Conservation (phyloP, 495 filamentous ascomycete species). For the Xylaria flabelliformis region DNA sequence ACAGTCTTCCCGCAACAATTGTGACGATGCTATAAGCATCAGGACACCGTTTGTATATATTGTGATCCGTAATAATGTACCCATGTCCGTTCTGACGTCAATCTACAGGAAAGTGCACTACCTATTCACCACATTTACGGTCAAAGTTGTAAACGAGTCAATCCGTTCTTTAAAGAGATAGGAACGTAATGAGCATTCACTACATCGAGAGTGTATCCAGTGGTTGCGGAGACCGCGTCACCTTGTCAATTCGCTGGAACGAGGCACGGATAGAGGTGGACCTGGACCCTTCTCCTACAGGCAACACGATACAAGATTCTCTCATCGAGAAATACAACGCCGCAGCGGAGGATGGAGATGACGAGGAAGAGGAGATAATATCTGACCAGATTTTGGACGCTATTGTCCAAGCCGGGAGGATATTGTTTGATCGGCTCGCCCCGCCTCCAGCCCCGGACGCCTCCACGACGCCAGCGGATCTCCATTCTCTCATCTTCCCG, state of each 20-base stretch:
- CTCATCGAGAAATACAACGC: slow-evolving; percentile 28
- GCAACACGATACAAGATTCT: slow-evolving; percentile 19
- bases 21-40: no score
- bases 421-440: slow-evolving; percentile 24
- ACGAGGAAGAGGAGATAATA: slow-evolving; percentile 20
- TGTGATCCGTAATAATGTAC: no score
- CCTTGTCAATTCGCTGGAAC: slow-evolving; percentile 29
- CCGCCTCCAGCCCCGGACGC: slow-evolving; percentile 11
- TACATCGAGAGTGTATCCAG: slow-evolving; percentile 23
- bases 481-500: slow-evolving; percentile 29
- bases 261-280: slow-evolving; percentile 19
- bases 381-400: slow-evolving; percentile 24
- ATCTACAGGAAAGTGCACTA: no score
- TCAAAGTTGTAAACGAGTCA: no score
- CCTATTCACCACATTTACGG: no score
- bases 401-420: slow-evolving; percentile 21
- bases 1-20: no score
- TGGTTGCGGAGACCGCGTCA: slow-evolving; percentile 27
- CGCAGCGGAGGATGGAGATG: slow-evolving; percentile 8
- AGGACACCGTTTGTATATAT: no score
- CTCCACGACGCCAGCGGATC: background rate
- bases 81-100: no score
- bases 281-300: slow-evolving; percentile 22
- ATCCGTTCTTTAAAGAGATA: no score
- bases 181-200: slow-evolving; percentile 18